A percentile compares a stretch with the other conserved stretches of the same genome.
Evolutionary conservation across 1,284 basidiomycete genomes (phyloP).

Genomic region (Phylloboletellus chloephorus): DNA sequence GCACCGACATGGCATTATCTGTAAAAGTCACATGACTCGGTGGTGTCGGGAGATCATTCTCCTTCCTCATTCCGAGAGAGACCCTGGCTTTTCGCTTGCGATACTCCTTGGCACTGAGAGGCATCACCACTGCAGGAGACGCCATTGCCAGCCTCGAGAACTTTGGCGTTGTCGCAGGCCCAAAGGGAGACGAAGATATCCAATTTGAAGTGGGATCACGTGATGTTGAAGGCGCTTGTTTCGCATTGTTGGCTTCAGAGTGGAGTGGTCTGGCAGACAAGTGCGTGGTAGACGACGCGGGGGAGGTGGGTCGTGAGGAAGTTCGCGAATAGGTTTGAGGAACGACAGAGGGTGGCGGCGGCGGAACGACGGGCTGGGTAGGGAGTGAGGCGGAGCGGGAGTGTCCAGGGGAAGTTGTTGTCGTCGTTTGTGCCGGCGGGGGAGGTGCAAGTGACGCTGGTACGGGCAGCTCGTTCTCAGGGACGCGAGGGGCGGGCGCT

Average conservation of each 20-base stretch:
- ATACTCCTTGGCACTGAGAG: slow-evolving; percentile 27
- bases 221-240: slow-evolving; percentile 20
- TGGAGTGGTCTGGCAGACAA: not conserved
- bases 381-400: slow-evolving; percentile 19
- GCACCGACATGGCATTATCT: slow-evolving; percentile 7
- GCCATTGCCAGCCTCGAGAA: slow-evolving; percentile 30
- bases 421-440: slow-evolving; percentile 22
- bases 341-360: slow-evolving; percentile 9
- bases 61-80: slow-evolving; percentile 7
- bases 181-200: slow-evolving; percentile 32
- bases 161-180: slow-evolving; percentile 24
- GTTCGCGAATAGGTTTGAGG: slow-evolving; percentile 19
- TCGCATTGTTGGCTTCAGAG: slow-evolving; percentile 4
- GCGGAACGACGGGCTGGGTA: not conserved
- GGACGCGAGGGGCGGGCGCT: not conserved
- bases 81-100: slow-evolving; percentile 21
- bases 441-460: slow-evolving; percentile 6
- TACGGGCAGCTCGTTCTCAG: not conserved
- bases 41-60: slow-evolving; percentile 1
- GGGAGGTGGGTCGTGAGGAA: slow-evolving; percentile 8
- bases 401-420: slow-evolving; percentile 15
- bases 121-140: slow-evolving; percentile 28
- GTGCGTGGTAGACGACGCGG: not conserved
- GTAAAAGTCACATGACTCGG: slow-evolving; percentile 11
- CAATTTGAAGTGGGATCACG: slow-evolving; percentile 29